Evolutionary conservation across 2,329 filamentous ascomycete genomes (phyloP).

Genomic region (Apiospora phragmitis): DNA sequence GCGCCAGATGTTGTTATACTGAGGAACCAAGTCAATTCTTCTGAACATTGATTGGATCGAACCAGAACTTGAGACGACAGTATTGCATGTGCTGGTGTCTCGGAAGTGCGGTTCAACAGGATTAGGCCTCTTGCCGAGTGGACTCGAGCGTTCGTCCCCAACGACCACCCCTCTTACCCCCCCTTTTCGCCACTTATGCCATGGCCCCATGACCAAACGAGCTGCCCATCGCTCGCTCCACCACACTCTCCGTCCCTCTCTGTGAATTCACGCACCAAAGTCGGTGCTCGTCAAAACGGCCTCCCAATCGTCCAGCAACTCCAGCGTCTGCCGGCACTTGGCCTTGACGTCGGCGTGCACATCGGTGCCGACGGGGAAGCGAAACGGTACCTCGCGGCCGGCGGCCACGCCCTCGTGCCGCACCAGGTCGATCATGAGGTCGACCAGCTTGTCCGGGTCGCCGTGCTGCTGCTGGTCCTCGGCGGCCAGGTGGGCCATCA

Average conservation of each 20-base stretch:
- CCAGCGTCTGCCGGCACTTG: constrained; percentile 19
- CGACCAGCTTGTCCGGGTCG: constrained; percentile 16
- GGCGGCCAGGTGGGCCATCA: constrained; percentile 11
- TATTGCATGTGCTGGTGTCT: too few relatives aligned
- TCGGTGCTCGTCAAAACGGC: constrained; percentile 20
- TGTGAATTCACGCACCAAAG: neutral
- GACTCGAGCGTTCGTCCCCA: too few relatives aligned
- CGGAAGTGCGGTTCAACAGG: too few relatives aligned
- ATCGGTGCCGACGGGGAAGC: constrained; percentile 19
- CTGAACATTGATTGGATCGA: too few relatives aligned
- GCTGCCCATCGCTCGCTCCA: too few relatives aligned
- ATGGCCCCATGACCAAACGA: too few relatives aligned
- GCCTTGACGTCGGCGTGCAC: constrained; percentile 15
- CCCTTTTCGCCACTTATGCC: too few relatives aligned
- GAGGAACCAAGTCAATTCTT: too few relatives aligned
- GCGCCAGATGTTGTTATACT: too few relatives aligned
- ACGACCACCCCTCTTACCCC: too few relatives aligned
- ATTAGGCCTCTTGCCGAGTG: too few relatives aligned
- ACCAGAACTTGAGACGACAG: too few relatives aligned
- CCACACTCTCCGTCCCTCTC: neutral
- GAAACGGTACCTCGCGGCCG: constrained; percentile 17
- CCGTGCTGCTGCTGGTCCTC: constrained; percentile 20
- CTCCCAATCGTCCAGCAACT: constrained; percentile 17
- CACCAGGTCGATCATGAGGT: neutral
- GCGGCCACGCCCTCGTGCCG: constrained; percentile 19